phyloP scores from a whole-genome alignment of 495 filamentous ascomycete species.

The Tetracladium setigerum region DNA sequence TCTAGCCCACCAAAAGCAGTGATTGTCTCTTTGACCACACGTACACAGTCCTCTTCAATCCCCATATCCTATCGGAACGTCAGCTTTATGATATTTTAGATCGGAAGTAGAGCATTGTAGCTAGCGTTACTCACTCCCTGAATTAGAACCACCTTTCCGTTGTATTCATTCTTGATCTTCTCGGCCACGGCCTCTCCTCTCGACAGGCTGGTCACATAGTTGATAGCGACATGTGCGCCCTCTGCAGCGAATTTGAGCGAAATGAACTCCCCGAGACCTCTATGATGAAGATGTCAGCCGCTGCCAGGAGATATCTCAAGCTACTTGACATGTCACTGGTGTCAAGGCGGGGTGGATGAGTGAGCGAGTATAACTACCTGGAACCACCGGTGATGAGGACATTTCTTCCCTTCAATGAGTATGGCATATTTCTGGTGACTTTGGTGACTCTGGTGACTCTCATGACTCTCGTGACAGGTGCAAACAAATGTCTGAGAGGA shows the following conservation, averaged over 20 bases:
- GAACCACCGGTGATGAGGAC: conserved; percentile 64
- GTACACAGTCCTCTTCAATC: conserved; percentile 44
- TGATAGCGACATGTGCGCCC: conserved; percentile 62
- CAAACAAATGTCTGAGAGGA: no score
- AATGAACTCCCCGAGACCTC: conserved; percentile 59
- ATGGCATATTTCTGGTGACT: conserved; percentile 38
- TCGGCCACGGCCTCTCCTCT: conserved; percentile 46
- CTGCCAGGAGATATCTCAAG: not conserved
- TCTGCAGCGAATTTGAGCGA: conserved; percentile 58
- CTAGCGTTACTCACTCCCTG: conserved; percentile 44
- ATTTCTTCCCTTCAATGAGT: conserved; percentile 53
- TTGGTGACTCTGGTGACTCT: no score
- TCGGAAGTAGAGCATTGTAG: not conserved
- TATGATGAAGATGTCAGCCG: conserved; percentile 19
- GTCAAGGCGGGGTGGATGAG: no score
- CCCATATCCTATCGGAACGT: conserved; percentile 44
- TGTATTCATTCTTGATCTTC: conserved; percentile 41
- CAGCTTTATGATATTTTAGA: not conserved
- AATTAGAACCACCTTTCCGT: conserved; percentile 47
- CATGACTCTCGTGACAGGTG: no score
- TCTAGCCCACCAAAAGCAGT: conserved; percentile 59
- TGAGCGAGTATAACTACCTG: conserved; percentile 32
- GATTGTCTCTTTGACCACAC: conserved; percentile 46
- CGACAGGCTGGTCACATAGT: conserved; percentile 50
- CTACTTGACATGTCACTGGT: no score